Base-by-base conservation (phyloP, 495 filamentous ascomycete genomes). In the Podospora pseudocomata region DNA sequence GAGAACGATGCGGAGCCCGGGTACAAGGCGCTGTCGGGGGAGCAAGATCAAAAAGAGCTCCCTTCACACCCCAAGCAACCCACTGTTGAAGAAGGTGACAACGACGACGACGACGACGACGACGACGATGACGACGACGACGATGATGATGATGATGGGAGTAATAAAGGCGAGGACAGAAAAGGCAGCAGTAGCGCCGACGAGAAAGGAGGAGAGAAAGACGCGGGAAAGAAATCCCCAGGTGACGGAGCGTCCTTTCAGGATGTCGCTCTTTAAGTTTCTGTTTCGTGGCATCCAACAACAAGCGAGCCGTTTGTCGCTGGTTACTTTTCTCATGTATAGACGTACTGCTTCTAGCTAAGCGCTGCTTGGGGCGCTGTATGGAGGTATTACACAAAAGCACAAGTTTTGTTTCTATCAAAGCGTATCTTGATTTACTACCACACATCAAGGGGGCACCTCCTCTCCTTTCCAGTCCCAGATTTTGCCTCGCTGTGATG, bases 401-500 rank as follows among this genome's bases (percentile, higher is more conserved):
- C 23, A 39, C 34, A 6, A 49, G 7, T 26, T 18, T 58, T 23
- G 23, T 23, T 23, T 23, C 23, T 23, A 23, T 23, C 1, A 23
- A 23, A 23, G 23, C 23, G 23, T 23, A 23, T 23, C 23, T 23
- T 2, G 23, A 23, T 49, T 11, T 49, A 49, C 13, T 16, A 9
- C 2, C 15, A 49, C 23, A 23, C 23, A 49, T 49, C 39, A 92
- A 26, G 91, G 90, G 56, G 79, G 66, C 18, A 96, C 80, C 74
- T 92, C 90, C 66, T 88, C 80, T 3, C 90, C 90, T 71, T 87
- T 87, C 87, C 88, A 93, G 81, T 93, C 90, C 90, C 90, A 94
- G 74, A 86, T 91, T 70, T 80, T 78, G 3, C 91, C 91, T 70
- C 91, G 84, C 54, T 86, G 83, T 18, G 81, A 80, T 34, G 83